Percentiles rank a stretch among this genome's conserved stretches.
phyloP scores from a whole-genome alignment of 768 basidiomycete genomes.

The Mycena sanguinolenta region DNA sequence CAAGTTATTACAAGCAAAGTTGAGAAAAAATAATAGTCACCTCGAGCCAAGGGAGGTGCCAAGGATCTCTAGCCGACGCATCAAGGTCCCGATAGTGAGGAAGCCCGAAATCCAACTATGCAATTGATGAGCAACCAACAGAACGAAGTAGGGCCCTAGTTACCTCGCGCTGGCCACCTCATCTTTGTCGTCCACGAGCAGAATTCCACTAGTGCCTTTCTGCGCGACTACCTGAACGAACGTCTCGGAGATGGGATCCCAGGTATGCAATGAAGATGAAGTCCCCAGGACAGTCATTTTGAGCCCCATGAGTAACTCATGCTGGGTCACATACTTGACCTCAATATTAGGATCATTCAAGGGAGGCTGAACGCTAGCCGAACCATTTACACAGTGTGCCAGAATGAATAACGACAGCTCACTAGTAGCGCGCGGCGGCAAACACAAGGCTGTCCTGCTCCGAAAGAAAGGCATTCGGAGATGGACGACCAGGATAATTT shows the following conservation, averaged over 20 bases:
- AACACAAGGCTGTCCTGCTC: slow-evolving; percentile 71
- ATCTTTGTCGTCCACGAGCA: slow-evolving; percentile 71
- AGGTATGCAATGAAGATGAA: slow-evolving; percentile 75
- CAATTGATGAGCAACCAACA: background rate
- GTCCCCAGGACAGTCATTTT: slow-evolving; percentile 72
- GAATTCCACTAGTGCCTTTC: slow-evolving; percentile 48
- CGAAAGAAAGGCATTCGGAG: slow-evolving; percentile 72
- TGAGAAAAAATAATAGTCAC: slow-evolving; percentile 49
- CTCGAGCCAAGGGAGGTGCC: slow-evolving; percentile 60
- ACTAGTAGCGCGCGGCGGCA: slow-evolving; percentile 74
- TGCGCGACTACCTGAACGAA: slow-evolving; percentile 64
- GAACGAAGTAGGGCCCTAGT: slow-evolving; percentile 12
- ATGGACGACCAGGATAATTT: slow-evolving; percentile 45
- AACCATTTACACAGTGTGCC: slow-evolving; percentile 11
- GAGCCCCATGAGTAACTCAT: slow-evolving; percentile 66
- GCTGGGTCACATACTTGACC: slow-evolving; percentile 59
- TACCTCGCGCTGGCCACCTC: slow-evolving; percentile 71
- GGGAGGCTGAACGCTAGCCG: slow-evolving; percentile 62
- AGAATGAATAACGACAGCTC: slow-evolving; percentile 42
- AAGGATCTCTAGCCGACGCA: slow-evolving; percentile 76
- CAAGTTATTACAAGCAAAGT: slow-evolving; percentile 20
- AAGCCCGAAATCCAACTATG: slow-evolving; percentile 72
- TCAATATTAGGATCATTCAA: slow-evolving; percentile 53
- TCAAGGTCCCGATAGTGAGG: slow-evolving; percentile 73
- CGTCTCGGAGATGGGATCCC: slow-evolving; percentile 68